These are phyloP conservation scores for Gentiana macrophylla DNA, from an alignment of 257 asterid genomes.

Conservation along the genomic window DNA sequence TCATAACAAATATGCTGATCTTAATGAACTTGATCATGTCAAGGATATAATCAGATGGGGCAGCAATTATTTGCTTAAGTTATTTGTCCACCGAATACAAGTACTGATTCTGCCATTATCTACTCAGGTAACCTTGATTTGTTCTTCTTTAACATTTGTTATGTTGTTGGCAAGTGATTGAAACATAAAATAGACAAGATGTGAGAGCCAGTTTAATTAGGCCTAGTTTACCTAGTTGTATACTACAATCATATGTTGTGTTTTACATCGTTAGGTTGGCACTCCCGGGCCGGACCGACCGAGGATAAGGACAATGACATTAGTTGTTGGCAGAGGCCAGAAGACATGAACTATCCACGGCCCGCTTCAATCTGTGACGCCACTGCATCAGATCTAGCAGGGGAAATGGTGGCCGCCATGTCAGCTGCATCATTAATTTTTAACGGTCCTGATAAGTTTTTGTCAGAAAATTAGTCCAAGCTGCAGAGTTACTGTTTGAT, in stretches of 20 bases:
- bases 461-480: constrained; percentile 21
- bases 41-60: constrained; percentile 55
- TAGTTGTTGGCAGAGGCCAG: constrained; percentile 56
- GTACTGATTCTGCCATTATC: constrained; percentile 13
- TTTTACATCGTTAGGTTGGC: constrained; percentile 29
- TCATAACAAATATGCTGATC: constrained; percentile 38
- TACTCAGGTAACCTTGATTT: constrained; percentile 30
- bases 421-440: constrained; percentile 52
- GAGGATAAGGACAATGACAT: constrained; percentile 21
- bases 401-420: constrained; percentile 51
- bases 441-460: constrained; percentile 11
- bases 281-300: constrained; percentile 8
- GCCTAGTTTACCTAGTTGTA: no score
- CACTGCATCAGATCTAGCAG: constrained; percentile 47
- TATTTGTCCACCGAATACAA: constrained; percentile 25
- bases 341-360: constrained; percentile 42
- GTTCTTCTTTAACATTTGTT: no score
- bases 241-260: background rate
- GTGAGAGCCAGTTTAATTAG: no score
- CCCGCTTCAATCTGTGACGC: constrained; percentile 35
- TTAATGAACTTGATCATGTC: constrained; percentile 49
- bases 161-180: no score
- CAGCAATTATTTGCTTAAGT: constrained; percentile 42
- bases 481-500: constrained; percentile 28
- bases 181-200: no score